phyloP scores from a whole-genome alignment of 768 basidiomycete genomes.

The Rhodotorula paludigena region DNA sequence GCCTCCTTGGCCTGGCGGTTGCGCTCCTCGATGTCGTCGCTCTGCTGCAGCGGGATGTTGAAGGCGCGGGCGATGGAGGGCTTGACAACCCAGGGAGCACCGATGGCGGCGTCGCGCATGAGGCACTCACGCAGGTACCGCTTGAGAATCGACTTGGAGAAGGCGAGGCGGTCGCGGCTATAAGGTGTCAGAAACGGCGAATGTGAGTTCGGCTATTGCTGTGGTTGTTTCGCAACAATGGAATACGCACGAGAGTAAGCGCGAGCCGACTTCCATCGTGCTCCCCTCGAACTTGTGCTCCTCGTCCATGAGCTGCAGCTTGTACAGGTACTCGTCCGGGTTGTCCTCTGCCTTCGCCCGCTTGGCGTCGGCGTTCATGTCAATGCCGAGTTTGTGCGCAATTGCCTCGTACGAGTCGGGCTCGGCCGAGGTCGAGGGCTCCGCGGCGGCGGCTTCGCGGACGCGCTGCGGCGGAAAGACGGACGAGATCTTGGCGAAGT shows the following conservation, averaged over 20 bases:
- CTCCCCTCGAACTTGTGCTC: conserved; percentile 59
- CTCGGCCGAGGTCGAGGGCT: conserved; percentile 24
- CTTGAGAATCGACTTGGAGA: conserved; percentile 93
- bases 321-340: conserved; percentile 77
- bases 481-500: conserved; percentile 72
- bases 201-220: conserved; percentile 3
- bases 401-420: conserved; percentile 50
- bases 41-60: conserved; percentile 77
- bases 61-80: conserved; percentile 74
- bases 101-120: conserved; percentile 82
- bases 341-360: conserved; percentile 69
- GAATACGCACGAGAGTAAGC: conserved; percentile 65
- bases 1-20: conserved; percentile 76
- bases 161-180: conserved; percentile 90
- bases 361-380: conserved; percentile 69
- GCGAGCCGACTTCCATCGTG: conserved; percentile 74
- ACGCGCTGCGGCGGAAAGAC: conserved; percentile 58
- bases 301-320: conserved; percentile 64
- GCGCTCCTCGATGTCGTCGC: conserved; percentile 71
- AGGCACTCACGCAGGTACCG: conserved; percentile 95
- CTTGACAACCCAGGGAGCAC: conserved; percentile 95
- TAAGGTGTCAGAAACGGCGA: background rate
- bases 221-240: conserved; percentile 2
- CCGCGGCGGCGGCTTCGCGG: conserved; percentile 44
- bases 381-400: conserved; percentile 66